Evolutionary conservation across 2,329 filamentous ascomycete genomes (phyloP).

Genomic region (Colletotrichum lini): DNA sequence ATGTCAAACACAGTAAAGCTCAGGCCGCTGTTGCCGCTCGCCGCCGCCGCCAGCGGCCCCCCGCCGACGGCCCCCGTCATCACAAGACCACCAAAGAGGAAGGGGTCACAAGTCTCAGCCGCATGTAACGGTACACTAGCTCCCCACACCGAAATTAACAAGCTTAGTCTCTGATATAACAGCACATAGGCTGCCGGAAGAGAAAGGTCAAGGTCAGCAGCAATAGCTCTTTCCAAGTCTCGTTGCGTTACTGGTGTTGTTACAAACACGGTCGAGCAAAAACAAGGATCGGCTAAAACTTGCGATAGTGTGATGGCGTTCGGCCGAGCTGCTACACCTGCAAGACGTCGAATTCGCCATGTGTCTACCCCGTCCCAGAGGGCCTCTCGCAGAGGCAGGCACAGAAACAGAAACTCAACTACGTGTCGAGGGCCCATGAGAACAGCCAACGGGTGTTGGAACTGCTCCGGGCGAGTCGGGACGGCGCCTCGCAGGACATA

Average conservation of each 20-base stretch:
- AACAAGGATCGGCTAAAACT: background rate
- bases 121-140: slow-evolving; percentile 21
- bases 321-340: slow-evolving; percentile 21
- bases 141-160: background rate
- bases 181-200: slow-evolving; percentile 12
- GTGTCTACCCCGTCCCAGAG: slow-evolving; percentile 31
- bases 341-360: background rate
- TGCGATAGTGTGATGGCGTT: slow-evolving; percentile 15
- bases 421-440: slow-evolving; percentile 24
- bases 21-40: slow-evolving; percentile 19
- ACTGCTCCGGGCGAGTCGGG: slow-evolving; percentile 14
- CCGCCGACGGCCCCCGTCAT: background rate
- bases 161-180: background rate
- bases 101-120: slow-evolving; percentile 13
- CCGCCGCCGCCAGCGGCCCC: background rate
- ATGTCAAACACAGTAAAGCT: slow-evolving; percentile 13
- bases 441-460: slow-evolving; percentile 20
- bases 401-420: slow-evolving; percentile 21
- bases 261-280: background rate
- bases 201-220: slow-evolving; percentile 26
- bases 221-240: background rate
- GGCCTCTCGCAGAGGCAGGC: slow-evolving; percentile 26
- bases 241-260: background rate
- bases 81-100: slow-evolving; percentile 1
- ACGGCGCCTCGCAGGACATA: slow-evolving; percentile 18